Base-by-base conservation (phyloP, 2,329 filamentous ascomycete genomes). In the Tricladium varicosporioides region DNA sequence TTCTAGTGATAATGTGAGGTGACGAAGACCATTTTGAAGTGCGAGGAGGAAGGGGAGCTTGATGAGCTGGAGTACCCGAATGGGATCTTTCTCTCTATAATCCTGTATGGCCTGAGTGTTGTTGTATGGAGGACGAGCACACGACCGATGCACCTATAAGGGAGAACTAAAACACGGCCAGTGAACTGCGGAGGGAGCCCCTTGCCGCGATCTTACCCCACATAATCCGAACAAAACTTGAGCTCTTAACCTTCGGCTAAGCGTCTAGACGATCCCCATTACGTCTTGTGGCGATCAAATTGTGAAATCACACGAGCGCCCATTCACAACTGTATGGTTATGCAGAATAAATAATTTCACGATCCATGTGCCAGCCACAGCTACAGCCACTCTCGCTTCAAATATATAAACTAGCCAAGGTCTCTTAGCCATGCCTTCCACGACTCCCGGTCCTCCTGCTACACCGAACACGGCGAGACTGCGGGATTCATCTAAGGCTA, bases 241-340 rank as follows among this genome's bases (percentile, higher is more conserved):
- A 27, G 22, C 22, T 27, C 32, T 48, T 18, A 15, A 9, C 44
- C 27, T 47, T 18, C 55, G 33, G 13, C 47, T 27, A 9, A 46
- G 5, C 19, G 44, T 15, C n/a, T 22, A 15, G 15, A 47, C 16
- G 45, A 18, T 47, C 31, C 48, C 15, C 14, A 63, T 60, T 43
- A 53, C 62, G 57, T 63, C 60, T 64, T 64, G 59, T 60, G 57
- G 63, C 58, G 32, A 47, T 33, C 55, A 52, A 49, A 63, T 63
- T 56, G 54, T 61, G 61, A 59, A 36, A 33, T 19, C 16, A 14
- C n/a, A 36, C 19, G 14, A 36, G 27, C 19, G 27, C 9, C 45
- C 19, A 10, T 18, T 47, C 14, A 18, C 48, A 16, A 33, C 33
- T 32, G 43, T 22, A 33, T 50, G 22, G 3, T 7, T 27, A 27